Percentiles rank a stretch among this genome's conserved stretches.
Conservation (phyloP, 345 rosid genomes). For the Theobroma cacao region DNA sequence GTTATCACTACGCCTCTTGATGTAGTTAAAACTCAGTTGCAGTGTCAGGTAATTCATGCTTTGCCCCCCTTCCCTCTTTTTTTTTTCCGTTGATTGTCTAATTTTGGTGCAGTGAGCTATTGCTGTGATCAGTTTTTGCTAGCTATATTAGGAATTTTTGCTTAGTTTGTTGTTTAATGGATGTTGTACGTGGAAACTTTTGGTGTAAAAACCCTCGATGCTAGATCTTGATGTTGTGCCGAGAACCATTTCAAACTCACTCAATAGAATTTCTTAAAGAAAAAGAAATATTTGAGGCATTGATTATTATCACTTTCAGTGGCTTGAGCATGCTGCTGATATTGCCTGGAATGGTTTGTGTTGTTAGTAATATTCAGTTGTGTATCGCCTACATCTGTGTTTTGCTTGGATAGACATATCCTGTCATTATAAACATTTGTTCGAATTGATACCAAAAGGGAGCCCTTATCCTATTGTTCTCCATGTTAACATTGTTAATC, state of each 20-base stretch:
- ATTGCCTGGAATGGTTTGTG: background rate
- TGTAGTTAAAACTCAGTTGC: constrained; percentile 85
- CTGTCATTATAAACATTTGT: no score
- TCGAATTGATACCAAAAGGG: background rate
- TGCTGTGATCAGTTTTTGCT: background rate
- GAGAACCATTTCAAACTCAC: no score
- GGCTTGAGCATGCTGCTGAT: background rate
- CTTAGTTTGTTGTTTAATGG: no score
- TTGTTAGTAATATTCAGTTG: background rate
- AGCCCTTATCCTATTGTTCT: background rate
- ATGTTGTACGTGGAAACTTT: no score
- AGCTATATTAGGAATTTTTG: background rate
- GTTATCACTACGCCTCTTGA: constrained; percentile 69
- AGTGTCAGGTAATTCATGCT: constrained; percentile 76
- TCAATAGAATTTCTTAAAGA: no score
- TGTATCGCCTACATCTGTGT: no score
- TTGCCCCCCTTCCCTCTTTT: background rate
- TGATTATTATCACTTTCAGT: no score
- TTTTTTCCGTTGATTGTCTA: background rate
- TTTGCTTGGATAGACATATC: no score
- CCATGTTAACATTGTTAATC: background rate
- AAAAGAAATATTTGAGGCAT: no score
- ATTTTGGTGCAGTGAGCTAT: background rate
- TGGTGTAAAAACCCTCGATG: background rate
- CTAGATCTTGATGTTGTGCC: background rate